Evolutionary conservation across 2,329 filamentous ascomycete genomes (phyloP).

Genomic region (Juglanconis oblonga): DNA sequence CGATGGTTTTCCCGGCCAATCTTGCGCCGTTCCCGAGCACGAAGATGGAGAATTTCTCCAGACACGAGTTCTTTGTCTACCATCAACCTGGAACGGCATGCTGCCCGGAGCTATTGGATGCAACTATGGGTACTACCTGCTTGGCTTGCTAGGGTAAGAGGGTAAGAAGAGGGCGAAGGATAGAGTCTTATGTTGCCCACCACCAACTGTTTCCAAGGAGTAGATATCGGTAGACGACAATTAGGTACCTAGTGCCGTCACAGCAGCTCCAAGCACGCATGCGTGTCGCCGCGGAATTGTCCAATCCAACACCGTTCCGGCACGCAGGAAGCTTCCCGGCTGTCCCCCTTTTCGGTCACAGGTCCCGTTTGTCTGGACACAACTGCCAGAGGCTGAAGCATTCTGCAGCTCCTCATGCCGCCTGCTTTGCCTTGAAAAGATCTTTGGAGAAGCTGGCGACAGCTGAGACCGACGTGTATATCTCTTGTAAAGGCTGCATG

Average conservation of each 20-base stretch:
- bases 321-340: neutral
- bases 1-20: neutral
- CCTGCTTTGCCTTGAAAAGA: neutral
- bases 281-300: neutral
- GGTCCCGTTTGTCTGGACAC: neutral
- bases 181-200: too few relatives aligned
- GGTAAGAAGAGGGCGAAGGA: too few relatives aligned
- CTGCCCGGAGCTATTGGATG: neutral
- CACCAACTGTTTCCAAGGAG: too few relatives aligned
- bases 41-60: neutral
- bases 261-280: conserved; percentile 1
- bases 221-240: neutral
- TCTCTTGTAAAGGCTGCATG: neutral
- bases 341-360: neutral
- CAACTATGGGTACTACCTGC: too few relatives aligned
- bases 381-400: neutral
- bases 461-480: neutral
- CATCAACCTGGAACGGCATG: neutral
- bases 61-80: neutral
- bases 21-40: neutral
- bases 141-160: neutral
- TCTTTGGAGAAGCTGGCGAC: neutral
- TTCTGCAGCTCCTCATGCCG: neutral
- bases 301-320: neutral
- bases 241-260: neutral